Percentiles rank a stretch among this genome's conserved stretches.
phyloP scores from a whole-genome alignment of 1,284 basidiomycete species.

The Sphagnurus paluster region DNA sequence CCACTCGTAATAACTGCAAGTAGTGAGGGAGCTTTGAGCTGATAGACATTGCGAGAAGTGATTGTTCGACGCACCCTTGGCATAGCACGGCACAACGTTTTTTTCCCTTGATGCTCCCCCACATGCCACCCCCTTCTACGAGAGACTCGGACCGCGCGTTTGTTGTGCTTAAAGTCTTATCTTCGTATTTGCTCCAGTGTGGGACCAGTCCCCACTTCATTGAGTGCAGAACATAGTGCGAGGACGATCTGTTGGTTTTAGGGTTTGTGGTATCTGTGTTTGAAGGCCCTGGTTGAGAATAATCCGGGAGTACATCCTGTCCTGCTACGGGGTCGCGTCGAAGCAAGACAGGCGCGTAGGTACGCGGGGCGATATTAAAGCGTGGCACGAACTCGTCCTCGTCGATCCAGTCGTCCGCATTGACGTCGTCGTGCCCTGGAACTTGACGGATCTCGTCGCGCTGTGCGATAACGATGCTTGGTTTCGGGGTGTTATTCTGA shows the following conservation, averaged over 20 bases:
- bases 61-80: constrained; percentile 59
- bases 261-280: not conserved
- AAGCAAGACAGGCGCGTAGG: constrained; percentile 66
- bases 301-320: constrained; percentile 13
- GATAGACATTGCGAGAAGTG: not conserved
- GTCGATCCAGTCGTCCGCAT: constrained; percentile 62
- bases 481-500: not conserved
- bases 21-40: not conserved
- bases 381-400: constrained; percentile 59
- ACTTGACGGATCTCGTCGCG: constrained; percentile 31
- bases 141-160: constrained; percentile 89
- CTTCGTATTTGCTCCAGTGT: constrained; percentile 79
- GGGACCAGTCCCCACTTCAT: constrained; percentile 94
- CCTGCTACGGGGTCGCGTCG: constrained; percentile 36
- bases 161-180: constrained; percentile 76
- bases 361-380: constrained; percentile 73
- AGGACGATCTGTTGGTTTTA: not conserved
- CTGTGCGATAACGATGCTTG: constrained; percentile 22
- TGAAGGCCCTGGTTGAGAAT: not conserved
- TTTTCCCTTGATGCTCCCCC: constrained; percentile 76
- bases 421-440: constrained; percentile 30
- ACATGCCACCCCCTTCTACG: constrained; percentile 74
- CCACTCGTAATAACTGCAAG: constrained; percentile 89
- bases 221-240: constrained; percentile 52
- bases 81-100: constrained; percentile 81